Evolutionary conservation across 2,329 filamentous ascomycete genomes (phyloP).

Genomic region (Arthrobotrys megalospora): DNA sequence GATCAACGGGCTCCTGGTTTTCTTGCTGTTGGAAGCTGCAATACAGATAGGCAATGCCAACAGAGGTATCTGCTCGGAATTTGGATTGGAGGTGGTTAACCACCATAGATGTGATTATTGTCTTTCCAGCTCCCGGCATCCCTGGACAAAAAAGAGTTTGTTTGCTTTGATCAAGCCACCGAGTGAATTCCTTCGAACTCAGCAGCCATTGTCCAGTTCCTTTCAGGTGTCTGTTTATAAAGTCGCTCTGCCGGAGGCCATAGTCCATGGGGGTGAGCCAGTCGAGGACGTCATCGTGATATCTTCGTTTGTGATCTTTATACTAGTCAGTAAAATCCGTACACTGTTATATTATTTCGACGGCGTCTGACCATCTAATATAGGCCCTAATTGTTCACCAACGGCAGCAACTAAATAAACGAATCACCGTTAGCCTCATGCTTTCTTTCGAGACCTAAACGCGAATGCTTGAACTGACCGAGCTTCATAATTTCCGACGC

Average conservation of each 20-base stretch:
- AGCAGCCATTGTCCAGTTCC: constrained; percentile 68
- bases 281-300: constrained; percentile 4
- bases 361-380: too few species aligned
- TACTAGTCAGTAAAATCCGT: too few species aligned
- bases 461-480: too few species aligned
- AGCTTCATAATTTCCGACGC: too few species aligned
- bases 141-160: constrained; percentile 27
- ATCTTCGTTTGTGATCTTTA: too few species aligned
- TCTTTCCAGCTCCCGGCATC: constrained; percentile 30
- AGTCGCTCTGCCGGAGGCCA: neutral
- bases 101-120: constrained; percentile 7
- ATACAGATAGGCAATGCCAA: constrained; percentile 70
- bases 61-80: constrained; percentile 45
- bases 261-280: constrained; percentile 20
- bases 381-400: too few species aligned
- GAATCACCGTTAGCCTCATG: too few species aligned
- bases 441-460: too few species aligned
- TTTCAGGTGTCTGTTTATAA: neutral
- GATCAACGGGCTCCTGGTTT: constrained; percentile 66
- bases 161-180: neutral
- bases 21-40: constrained; percentile 68
- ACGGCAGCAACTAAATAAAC: too few species aligned
- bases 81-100: constrained; percentile 1
- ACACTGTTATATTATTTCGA: too few species aligned
- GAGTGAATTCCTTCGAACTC: constrained; percentile 66